These are phyloP conservation scores for Musa acuminata DNA, from an alignment of 176 grass and related monocot genomes.

Conservation along the genomic window DNA sequence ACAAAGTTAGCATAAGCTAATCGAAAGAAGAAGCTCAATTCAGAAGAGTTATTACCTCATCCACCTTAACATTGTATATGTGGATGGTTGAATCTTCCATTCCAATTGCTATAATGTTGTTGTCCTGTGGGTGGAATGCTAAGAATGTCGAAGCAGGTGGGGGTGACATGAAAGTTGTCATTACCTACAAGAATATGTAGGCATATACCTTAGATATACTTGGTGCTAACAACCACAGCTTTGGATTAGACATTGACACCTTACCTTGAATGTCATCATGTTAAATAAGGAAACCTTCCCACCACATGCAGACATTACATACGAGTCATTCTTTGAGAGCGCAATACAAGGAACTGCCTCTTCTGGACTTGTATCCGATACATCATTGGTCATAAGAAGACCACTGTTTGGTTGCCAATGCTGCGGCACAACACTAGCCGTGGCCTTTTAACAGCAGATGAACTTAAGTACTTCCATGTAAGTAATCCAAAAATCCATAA, in stretches of 20 bases:
- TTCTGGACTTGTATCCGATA: conserved; percentile 50
- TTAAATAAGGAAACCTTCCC: conserved; percentile 98
- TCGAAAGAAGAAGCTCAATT: not conserved
- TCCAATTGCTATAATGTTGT: conserved; percentile 98
- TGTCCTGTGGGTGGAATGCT: conserved; percentile 95
- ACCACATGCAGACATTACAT: conserved; percentile 97
- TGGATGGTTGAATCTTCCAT: conserved; percentile 99
- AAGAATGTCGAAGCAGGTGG: conserved; percentile 90
- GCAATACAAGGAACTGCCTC: conserved; percentile 87
- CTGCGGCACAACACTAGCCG: conserved; percentile 66
- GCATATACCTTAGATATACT: not conserved
- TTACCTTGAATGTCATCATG: conserved; percentile 99
- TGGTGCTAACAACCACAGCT: not conserved
- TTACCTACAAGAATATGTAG: conserved; percentile 45
- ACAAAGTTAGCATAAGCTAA: conserved; percentile 28
- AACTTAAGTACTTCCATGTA: conserved; percentile 5
- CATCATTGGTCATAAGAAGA: conserved; percentile 89
- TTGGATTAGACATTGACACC: conserved; percentile 20
- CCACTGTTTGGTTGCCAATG: conserved; percentile 92
- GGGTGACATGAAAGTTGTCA: conserved; percentile 94
- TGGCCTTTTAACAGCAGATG: conserved; percentile 45
- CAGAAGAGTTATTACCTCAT: conserved; percentile 52
- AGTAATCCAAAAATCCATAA: not conserved
- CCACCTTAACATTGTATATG: conserved; percentile 98
- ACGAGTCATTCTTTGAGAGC: conserved; percentile 96